Evolutionary conservation across 169 alveolate genomes (phyloP).

Genomic region (Eimeria maxima): DNA sequence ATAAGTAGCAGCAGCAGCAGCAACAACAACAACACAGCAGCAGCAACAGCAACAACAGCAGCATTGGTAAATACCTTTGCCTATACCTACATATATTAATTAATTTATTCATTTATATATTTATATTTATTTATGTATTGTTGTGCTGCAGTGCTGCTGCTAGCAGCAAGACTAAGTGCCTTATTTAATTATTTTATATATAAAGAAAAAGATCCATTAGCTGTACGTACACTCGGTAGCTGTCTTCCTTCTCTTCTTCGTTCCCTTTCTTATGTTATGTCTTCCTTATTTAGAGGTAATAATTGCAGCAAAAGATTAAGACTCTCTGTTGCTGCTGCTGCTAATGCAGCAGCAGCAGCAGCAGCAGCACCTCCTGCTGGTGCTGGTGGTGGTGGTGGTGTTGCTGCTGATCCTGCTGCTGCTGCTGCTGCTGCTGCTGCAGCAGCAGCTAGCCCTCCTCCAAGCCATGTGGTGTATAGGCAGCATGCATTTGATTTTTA

Average conservation of each 20-base stretch:
- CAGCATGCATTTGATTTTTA: not conserved
- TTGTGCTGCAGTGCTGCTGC: conserved; percentile 18
- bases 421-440: conserved; percentile 33
- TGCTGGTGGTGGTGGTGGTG: too few species aligned
- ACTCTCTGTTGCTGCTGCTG: conserved; percentile 62
- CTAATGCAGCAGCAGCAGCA: not conserved
- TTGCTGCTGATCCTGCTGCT: too few species aligned
- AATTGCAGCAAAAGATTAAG: not conserved
- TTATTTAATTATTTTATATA: not conserved
- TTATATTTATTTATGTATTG: not conserved
- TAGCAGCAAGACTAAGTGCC: not conserved
- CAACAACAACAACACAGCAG: not conserved
- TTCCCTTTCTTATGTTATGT: not conserved
- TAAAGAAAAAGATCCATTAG: conserved; percentile 2
- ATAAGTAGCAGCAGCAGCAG: not conserved
- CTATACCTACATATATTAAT: too few species aligned
- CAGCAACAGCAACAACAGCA: conserved; percentile 8
- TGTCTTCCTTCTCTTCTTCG: conserved; percentile 17
- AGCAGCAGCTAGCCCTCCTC: conserved; percentile 10
- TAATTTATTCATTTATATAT: not conserved
- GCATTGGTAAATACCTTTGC: not conserved
- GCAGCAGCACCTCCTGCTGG: not conserved
- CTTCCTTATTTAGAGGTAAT: not conserved
- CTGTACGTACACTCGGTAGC: conserved; percentile 23
- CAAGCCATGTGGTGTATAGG: conserved; percentile 19